These are phyloP conservation scores for Suillus brevipes DNA, from an alignment of 768 basidiomycete genomes.

Conservation along the genomic window DNA sequence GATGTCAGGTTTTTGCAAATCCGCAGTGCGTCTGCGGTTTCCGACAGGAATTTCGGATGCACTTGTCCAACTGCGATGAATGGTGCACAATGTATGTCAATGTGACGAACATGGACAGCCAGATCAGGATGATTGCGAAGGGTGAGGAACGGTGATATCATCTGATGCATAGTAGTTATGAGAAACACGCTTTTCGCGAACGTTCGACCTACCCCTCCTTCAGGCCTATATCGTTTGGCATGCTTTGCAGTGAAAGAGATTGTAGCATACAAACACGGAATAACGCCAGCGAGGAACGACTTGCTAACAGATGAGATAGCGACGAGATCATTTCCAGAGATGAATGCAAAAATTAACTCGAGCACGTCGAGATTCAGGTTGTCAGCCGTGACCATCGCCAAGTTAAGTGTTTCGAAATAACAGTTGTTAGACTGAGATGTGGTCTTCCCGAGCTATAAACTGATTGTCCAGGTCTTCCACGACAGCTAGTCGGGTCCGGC, in stretches of 20 bases:
- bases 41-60: conserved; percentile 51
- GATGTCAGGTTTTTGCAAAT: conserved; percentile 53
- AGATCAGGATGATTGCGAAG: conserved; percentile 52
- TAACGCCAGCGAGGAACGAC: conserved; percentile 62
- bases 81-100: conserved; percentile 57
- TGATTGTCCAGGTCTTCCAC: background rate
- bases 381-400: conserved; percentile 60
- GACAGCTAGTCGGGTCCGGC: background rate
- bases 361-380: conserved; percentile 74
- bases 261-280: conserved; percentile 60
- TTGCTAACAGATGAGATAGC: conserved; percentile 63
- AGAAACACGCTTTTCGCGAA: background rate
- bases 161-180: conserved; percentile 17
- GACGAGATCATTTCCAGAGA: conserved; percentile 55
- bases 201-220: conserved; percentile 35
- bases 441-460: too few species aligned
- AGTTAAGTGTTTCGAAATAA: background rate
- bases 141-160: conserved; percentile 62
- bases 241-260: conserved; percentile 57
- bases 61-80: conserved; percentile 32
- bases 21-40: conserved; percentile 49
- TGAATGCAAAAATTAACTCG: conserved; percentile 59
- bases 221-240: conserved; percentile 51
- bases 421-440: background rate
- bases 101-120: conserved; percentile 56